Evolutionary conservation across 805 yeast genomes (phyloP), one percentile per base, ranked within the genome.

Genomic region (Wickerhamomyces alni): DNA sequence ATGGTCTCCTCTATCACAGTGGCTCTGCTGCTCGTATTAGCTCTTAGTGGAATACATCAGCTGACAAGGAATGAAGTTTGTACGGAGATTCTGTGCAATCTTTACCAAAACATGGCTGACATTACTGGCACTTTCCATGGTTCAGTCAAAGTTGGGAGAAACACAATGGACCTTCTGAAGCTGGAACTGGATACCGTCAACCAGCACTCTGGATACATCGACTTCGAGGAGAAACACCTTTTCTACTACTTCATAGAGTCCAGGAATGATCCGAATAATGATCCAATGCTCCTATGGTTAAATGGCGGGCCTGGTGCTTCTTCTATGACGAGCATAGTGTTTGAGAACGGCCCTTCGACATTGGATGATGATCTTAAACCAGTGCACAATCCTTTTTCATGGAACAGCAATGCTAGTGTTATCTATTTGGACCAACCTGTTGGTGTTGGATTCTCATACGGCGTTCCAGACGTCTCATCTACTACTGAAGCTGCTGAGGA

Each of bases 281-380:
- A 91, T 62, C 97, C 97, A 2, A 72, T 88, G 17, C 73, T 91
- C 40, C 63, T 82, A 46, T 84, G 91, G 97, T 69, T 89, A 52
- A 89, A 89, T 58, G 97, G 97, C 47, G 96, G 97, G 5, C 97
- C 97, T 29, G 97, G 97, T 12, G 88, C 97, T 59, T 86, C 96
- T 0, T 85, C 95, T 1, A 65, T 87, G 57, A 86, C 94, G 25
- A 97, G 97, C 8, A 68, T 89, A 42, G 77, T 91, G 52, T 87
- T 89, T 55, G 98, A 91, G 61, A 72, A 87, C 55, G 98, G 98
- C 19, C 95, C 97, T 6, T 75, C 95, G 0, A 70, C 81, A 12
- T 77, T 91, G 42, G 79, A 75, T 45, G 61, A 74, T 26, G 70
- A 75, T 40, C 61, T 83, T 49, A 74, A 77, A 51, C 87, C 94